Evolutionary conservation across 2,329 filamentous ascomycete genomes (phyloP), one percentile per base, ranked within the genome.

Genomic region (Hypomyces perniciosus): DNA sequence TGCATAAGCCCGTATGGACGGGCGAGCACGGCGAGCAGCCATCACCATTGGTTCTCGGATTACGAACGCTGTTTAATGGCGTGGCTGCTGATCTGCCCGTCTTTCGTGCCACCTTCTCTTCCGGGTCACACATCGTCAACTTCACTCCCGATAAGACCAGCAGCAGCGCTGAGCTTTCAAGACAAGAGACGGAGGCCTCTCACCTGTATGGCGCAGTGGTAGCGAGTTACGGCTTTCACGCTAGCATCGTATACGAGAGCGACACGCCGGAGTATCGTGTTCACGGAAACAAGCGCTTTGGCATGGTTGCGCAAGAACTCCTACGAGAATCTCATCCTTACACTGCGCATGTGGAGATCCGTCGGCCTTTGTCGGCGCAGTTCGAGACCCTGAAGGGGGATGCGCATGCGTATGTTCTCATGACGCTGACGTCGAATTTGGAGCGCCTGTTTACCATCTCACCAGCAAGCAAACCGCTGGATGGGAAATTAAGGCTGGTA

Each of bases 161-260:
- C 33, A 41, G 39, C n/a, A 30, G 29, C 1, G 26, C 35, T 13
- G 44, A 50, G 33, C 34, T 52, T 9, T 34, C 59, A 3, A 65
- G 66, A 44, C 50, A 66, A n/a, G 59, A 67, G 31, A 61, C 67
- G 8, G 51, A 57, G 1, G 67, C 75, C 4, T 61, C 65, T 0
- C 65, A 68, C 42, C 72, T 86, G 27, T 79, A 86, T 60, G 91
- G 90, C 28, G 86, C 86, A 27, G 89, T 96, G 26, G 91, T 97
- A 2, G 85, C 85, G 41, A 93, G 87, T 66, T 95, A 95, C 79
- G 92, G 88, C 20, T 83, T 97, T 62, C 92, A 97, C 63, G 88
- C 91, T 30, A 84, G 85, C 39, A 77, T 97, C 4, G 90, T 97
- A 26, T 90, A 88, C 59, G 90, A 96, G 71, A 93, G 88, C 67